Base-by-base conservation (phyloP, 2,329 filamentous ascomycete genomes). In the Emmonsia crescens region DNA sequence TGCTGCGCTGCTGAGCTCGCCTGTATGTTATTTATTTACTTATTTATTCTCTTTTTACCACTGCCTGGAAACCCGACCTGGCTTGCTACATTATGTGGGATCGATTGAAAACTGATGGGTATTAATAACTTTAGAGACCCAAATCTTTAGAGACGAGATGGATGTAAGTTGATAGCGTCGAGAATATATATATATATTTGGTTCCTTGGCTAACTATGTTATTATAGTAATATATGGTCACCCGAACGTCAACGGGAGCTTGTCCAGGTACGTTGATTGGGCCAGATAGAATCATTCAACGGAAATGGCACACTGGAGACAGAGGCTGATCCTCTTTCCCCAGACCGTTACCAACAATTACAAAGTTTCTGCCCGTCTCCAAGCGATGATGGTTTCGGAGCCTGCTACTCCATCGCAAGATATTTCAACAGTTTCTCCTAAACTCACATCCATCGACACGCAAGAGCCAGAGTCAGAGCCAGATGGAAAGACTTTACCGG, bases 361-460 rank as follows among this genome's bases (percentile, higher is more conserved):
- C 70, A 82, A 83, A 54, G 87, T 91, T 66, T 89, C 88, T 0
- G 82, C 83, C 33, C 80, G 88, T 59, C 76, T 91, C 16, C 78
- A 82, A 21, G 83, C 82, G 5, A 77, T 90, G 68, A 86, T 89
- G 78, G 79, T 78, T 62, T 83, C 83, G 42, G 79, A 82, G 42
- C 86, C 83, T 1, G 66, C 19, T 31, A 36, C 57, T 38, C 59
- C 61, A 63, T 51, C 55, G 12, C 61, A 72, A 61, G 64, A 68
- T 63, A 48, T 65, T 61, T 57, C 65, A 56, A 62, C 57, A 42
- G 31, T 63, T 24, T 55, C 66, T 40, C 67, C 66, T 9, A 58
- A 66, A 16, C 59, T 64, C 27, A 63, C 63, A 49, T 59, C 57
- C 40, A 64, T 58, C 12, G 48, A 57, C 63, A n/a, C 63, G 57